Base-by-base conservation (phyloP, 495 filamentous ascomycete genomes). In the Penicillium steckii region DNA sequence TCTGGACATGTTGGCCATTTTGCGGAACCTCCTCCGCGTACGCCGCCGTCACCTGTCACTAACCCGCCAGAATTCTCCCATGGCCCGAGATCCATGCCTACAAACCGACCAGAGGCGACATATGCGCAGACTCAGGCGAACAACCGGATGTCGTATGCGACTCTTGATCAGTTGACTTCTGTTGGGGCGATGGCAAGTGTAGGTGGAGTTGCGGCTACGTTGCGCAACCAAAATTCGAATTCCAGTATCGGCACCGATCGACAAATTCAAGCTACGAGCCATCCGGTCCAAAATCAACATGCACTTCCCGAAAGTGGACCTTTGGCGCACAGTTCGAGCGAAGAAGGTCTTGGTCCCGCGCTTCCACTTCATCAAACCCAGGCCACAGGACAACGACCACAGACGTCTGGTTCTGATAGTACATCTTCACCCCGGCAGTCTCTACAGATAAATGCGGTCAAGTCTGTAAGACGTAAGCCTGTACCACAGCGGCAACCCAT, bases 141-240 rank as follows among this genome's bases (percentile, higher is more conserved):
- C 48, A 90, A 85, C 55, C 83, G 89, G 9, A 83, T 97, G 69
- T 95, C 92, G 19, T 75, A 82, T 49, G 85, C 83, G 4, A 97
- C 92, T 13, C 76, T 97, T 8, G 77, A 84, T 2, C 89, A 95
- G 60, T 63, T 97, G 44, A 80, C 80, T 25, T 85, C 83, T 33
- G 86, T 86, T 32, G 82, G 81, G 13, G 80, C 75, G 17, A 60
- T 81, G 44, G 67, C 18, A 21, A 23, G 67, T 3, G 57, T 65
- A 32, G 53, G 51, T 10, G 62, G 57, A 43, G 60, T 74, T 26
- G 70, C 76, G 22, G 67, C 67, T 53, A 57, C 65, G 24, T 62
- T 56, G 30, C 64, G 69, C 25, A 58, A 61, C 42, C 59, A 70
- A 22, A 57, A 65, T 29, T 43, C 60, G 43, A 44, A 65, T n/a